phyloP scores from a whole-genome alignment of 1,284 basidiomycete species.

The Moniliophthora roreri region DNA sequence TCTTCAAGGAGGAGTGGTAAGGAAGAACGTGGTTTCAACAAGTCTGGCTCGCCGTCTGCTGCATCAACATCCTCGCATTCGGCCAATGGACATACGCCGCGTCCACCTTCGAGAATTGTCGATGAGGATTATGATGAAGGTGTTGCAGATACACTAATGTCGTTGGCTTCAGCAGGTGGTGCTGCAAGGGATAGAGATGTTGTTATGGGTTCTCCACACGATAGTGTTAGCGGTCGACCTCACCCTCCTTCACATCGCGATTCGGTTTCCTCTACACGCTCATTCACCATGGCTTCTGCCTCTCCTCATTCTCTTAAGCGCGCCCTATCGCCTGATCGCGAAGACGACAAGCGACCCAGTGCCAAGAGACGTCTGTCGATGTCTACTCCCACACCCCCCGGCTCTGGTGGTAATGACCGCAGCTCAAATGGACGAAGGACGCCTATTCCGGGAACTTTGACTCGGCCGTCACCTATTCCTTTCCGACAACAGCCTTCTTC shows the following conservation, averaged over 20 bases:
- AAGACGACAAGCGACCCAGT: slow-evolving; percentile 18
- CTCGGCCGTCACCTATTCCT: slow-evolving; percentile 70
- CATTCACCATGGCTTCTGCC: slow-evolving; percentile 31
- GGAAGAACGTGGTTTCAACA: slow-evolving; percentile 30
- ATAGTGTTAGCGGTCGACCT: slow-evolving; percentile 47
- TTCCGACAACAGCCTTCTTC: slow-evolving; percentile 69
- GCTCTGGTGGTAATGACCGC: slow-evolving; percentile 35
- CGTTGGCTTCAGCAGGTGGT: slow-evolving; percentile 39
- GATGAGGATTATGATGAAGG: slow-evolving; percentile 86
- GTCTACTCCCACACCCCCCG: slow-evolving; percentile 46
- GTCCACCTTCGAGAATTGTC: slow-evolving; percentile 60
- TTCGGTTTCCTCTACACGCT: slow-evolving; percentile 50
- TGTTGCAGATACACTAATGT: slow-evolving; percentile 71
- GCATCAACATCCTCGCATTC: too few relatives aligned
- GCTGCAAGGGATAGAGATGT: slow-evolving; percentile 2
- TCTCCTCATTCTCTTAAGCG: slow-evolving; percentile 51
- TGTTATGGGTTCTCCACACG: slow-evolving; percentile 35
- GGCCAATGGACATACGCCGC: slow-evolving; percentile 23
- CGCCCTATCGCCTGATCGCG: slow-evolving; percentile 61
- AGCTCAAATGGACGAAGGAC: slow-evolving; percentile 35
- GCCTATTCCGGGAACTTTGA: slow-evolving; percentile 35
- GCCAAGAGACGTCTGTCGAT: background rate
- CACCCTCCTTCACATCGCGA: slow-evolving; percentile 48
- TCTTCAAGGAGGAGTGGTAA: slow-evolving; percentile 30
- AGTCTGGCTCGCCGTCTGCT: slow-evolving; percentile 42